Percentiles rank a stretch among this genome's conserved stretches.
Evolutionary conservation across 2,329 filamentous ascomycete genomes (phyloP).

Genomic region (Colletotrichum gloeosporioides): DNA sequence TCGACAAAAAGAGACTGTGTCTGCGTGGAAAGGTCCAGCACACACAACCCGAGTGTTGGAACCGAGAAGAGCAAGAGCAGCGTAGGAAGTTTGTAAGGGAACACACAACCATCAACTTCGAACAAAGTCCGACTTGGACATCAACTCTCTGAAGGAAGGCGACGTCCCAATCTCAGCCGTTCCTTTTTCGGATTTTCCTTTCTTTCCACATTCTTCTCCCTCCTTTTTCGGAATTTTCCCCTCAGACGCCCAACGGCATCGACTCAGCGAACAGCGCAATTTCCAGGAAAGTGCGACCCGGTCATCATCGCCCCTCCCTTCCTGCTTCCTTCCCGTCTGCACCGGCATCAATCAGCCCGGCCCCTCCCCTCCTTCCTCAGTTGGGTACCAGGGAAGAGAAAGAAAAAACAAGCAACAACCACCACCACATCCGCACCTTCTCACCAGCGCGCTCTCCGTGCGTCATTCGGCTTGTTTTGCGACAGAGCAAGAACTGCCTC

Average conservation of each 20-base stretch:
- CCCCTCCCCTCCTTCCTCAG: constrained; percentile 1
- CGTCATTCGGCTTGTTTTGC: constrained; percentile 5
- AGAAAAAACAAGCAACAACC: neutral
- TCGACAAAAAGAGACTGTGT: neutral
- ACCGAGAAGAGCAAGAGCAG: neutral
- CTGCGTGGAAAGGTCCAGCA: neutral
- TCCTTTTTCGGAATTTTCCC: neutral
- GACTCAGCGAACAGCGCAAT: constrained; percentile 5
- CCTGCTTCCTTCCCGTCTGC: constrained; percentile 9
- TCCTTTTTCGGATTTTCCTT: neutral
- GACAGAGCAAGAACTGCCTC: neutral
- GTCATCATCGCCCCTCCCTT: constrained; percentile 15
- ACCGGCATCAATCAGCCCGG: constrained; percentile 18
- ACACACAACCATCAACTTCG: neutral
- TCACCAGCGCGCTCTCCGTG: constrained; percentile 17
- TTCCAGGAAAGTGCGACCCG: constrained; percentile 11
- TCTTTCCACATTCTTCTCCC: neutral
- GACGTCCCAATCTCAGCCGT: neutral
- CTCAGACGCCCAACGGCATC: constrained; percentile 2
- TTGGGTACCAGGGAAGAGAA: neutral
- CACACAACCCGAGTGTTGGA: neutral
- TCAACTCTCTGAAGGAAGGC: neutral
- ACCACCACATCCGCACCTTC: constrained; percentile 5
- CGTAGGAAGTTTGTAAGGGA: neutral
- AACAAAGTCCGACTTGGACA: neutral